Conservation (phyloP, 2,329 filamentous ascomycete species). For the Dryadomyces quercivorus region DNA sequence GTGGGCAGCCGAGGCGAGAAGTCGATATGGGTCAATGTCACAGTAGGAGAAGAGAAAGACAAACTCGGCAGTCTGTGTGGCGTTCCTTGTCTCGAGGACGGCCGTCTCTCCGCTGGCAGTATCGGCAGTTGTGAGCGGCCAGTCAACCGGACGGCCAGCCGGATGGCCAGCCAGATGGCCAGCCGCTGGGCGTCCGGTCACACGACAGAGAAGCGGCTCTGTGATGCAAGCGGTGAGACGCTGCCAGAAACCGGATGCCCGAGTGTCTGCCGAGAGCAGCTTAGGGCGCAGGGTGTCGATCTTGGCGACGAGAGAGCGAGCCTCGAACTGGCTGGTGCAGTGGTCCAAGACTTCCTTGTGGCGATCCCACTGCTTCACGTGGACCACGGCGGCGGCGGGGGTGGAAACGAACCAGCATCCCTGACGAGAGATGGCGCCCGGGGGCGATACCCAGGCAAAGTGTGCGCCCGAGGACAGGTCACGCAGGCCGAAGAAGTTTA, state of each 20-base stretch:
- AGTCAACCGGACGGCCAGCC: conserved; percentile 26
- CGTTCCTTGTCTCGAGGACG: conserved; percentile 23
- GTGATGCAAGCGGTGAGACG: conserved; percentile 38
- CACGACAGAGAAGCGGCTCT: conserved; percentile 28
- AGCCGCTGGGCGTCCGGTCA: conserved; percentile 28
- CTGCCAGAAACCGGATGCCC: conserved; percentile 30
- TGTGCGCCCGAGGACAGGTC: conserved; percentile 44
- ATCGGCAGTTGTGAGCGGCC: conserved; percentile 42
- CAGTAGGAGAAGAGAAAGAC: conserved; percentile 35
- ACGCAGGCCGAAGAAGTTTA: conserved; percentile 37
- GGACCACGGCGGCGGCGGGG: conserved; percentile 19
- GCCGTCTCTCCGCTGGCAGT: conserved; percentile 30
- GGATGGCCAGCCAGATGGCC: conserved; percentile 4
- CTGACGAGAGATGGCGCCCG: conserved; percentile 34
- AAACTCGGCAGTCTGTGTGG: conserved; percentile 23
- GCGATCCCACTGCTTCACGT: conserved; percentile 42
- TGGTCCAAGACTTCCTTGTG: conserved; percentile 42
- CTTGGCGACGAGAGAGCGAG: conserved; percentile 29
- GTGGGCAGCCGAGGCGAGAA: conserved; percentile 12
- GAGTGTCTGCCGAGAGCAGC: conserved; percentile 29
- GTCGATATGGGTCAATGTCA: conserved; percentile 26
- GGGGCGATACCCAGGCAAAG: conserved; percentile 46
- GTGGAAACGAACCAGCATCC: conserved; percentile 44
- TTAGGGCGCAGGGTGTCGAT: conserved; percentile 25
- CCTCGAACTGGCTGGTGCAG: conserved; percentile 31